These are phyloP conservation scores for Thermochaetoides dissita DNA, from an alignment of 2,329 filamentous ascomycete species.

Conservation along the genomic window DNA sequence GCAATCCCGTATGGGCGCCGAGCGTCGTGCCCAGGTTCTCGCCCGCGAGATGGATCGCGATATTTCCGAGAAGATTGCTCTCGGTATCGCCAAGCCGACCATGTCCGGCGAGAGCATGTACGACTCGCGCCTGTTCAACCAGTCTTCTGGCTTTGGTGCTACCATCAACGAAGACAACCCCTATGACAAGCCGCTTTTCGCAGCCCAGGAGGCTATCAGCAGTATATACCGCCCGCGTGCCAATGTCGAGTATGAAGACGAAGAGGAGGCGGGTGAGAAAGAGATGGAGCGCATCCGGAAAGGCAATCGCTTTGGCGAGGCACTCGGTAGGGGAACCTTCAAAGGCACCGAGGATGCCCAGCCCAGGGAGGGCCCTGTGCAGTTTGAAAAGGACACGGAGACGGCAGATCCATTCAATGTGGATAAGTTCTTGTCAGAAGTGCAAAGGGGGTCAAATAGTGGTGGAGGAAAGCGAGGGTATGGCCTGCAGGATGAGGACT, in stretches of 20 bases:
- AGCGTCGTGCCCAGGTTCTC: conserved; percentile 82
- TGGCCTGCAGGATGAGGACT: conserved; percentile 56
- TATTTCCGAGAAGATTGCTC: conserved; percentile 90
- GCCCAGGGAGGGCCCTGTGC: conserved; percentile 78
- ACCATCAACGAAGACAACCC: conserved; percentile 96
- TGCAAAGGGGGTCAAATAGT: conserved; percentile 31
- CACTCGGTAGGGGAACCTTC: conserved; percentile 79
- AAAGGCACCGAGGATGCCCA: conserved; percentile 75
- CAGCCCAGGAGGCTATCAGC: conserved; percentile 85
- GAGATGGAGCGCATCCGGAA: conserved; percentile 84
- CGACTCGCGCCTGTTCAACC: conserved; percentile 89
- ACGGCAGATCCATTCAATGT: conserved; percentile 74
- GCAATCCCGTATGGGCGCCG: conserved; percentile 89
- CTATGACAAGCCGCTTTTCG: conserved; percentile 95
- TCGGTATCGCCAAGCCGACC: conserved; percentile 89
- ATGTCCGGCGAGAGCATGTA: conserved; percentile 91
- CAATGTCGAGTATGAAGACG: conserved; percentile 60
- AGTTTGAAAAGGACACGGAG: conserved; percentile 79
- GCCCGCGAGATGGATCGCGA: conserved; percentile 92
- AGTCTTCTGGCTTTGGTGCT: conserved; percentile 75
- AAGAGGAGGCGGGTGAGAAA: conserved; percentile 64
- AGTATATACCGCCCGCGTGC: conserved; percentile 80
- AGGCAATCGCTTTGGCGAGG: conserved; percentile 69
- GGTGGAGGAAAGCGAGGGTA: conserved; percentile 55
- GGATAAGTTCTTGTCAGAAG: conserved; percentile 82